phyloP scores from a whole-genome alignment of 1,284 basidiomycete genomes.

The Cutaneotrichosporon spelunceum region DNA sequence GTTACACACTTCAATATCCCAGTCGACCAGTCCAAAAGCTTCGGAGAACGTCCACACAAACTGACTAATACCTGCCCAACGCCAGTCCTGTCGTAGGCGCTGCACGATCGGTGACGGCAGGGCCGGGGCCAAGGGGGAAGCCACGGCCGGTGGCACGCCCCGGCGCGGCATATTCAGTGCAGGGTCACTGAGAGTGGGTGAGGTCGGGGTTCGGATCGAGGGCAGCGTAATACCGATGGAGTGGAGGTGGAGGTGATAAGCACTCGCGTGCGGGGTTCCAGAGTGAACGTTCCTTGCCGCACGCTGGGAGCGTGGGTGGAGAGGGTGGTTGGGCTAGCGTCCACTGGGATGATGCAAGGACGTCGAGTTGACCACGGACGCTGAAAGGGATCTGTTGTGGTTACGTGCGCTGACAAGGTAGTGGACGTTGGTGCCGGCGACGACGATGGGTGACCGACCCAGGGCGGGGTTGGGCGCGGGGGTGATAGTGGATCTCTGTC shows the following conservation, averaged over 20 bases:
- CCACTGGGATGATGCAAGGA: background rate
- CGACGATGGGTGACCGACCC: background rate
- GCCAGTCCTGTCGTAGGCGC: slow-evolving; percentile 46
- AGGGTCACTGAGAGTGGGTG: background rate
- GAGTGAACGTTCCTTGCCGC: background rate
- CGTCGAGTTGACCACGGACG: background rate
- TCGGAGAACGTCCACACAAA: slow-evolving; percentile 51
- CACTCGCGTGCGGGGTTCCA: background rate
- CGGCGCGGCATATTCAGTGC: slow-evolving; percentile 37
- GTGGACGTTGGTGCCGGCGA: background rate
- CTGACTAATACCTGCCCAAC: slow-evolving; percentile 51
- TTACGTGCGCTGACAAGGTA: background rate
- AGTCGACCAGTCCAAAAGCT: slow-evolving; percentile 46
- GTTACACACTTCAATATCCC: slow-evolving; percentile 49
- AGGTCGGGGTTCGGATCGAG: background rate
- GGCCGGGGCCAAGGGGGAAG: slow-evolving; percentile 32
- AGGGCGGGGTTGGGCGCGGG: background rate
- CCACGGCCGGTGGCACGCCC: slow-evolving; percentile 19
- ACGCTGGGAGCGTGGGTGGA: background rate
- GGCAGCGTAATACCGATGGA: background rate
- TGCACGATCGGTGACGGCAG: slow-evolving; percentile 47
- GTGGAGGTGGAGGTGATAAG: slow-evolving; percentile 19
- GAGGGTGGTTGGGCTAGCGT: background rate
- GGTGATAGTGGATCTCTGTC: background rate
- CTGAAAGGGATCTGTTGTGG: background rate